A percentile compares a stretch with the other conserved stretches of the same genome.
Conservation (phyloP, 2,329 filamentous ascomycete genomes). For the Penicillium sp. region DNA sequence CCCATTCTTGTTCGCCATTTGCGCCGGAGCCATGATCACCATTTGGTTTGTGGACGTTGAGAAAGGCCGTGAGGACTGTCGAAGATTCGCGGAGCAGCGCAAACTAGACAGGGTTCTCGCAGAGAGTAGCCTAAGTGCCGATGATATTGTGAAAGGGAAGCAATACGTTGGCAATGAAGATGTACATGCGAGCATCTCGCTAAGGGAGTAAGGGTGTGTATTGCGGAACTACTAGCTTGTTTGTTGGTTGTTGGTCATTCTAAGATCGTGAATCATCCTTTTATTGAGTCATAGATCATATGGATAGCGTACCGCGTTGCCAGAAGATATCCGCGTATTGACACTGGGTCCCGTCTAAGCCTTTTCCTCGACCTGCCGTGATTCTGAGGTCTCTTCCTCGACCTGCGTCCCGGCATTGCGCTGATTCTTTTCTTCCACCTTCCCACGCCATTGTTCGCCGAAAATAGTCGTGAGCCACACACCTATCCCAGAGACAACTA, state of each 20-base stretch:
- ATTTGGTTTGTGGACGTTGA: slow-evolving; percentile 43
- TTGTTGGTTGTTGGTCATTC: no score
- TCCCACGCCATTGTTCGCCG: slow-evolving; percentile 52
- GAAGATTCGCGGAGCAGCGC: slow-evolving; percentile 36
- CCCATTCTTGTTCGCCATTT: slow-evolving; percentile 43
- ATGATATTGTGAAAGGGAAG: slow-evolving; percentile 17
- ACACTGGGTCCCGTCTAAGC: slow-evolving; percentile 5
- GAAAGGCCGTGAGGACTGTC: slow-evolving; percentile 40
- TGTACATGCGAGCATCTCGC: not conserved
- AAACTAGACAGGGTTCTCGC: slow-evolving; percentile 30
- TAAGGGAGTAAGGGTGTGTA: not conserved
- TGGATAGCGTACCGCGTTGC: no score
- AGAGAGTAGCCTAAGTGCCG: slow-evolving; percentile 24
- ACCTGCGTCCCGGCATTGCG: slow-evolving; percentile 26
- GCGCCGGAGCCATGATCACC: slow-evolving; percentile 36
- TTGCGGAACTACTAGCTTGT: not conserved
- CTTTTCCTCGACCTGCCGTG: slow-evolving; percentile 5
- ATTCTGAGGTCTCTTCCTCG: slow-evolving; percentile 11
- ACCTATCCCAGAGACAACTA: slow-evolving; percentile 47
- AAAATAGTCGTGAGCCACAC: slow-evolving; percentile 51
- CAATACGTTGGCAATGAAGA: not conserved
- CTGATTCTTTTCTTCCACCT: slow-evolving; percentile 50
- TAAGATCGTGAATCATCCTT: not conserved
- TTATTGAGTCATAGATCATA: no score
- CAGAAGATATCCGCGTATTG: no score